These are phyloP conservation scores for Osmozyma mogii DNA, from an alignment of 805 yeast genomes.

Conservation along the genomic window DNA sequence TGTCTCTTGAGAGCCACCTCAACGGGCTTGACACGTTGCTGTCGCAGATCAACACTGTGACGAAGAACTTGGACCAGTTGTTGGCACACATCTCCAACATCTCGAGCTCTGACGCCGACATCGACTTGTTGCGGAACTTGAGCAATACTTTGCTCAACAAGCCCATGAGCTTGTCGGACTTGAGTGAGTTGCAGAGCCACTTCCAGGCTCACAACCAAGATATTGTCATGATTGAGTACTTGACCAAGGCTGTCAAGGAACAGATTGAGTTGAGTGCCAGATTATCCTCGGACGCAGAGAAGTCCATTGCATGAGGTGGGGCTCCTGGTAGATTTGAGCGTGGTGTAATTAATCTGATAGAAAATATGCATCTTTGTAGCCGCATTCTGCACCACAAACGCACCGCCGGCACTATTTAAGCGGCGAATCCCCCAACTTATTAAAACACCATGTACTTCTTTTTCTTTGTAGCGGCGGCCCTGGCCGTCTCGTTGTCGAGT, in stretches of 20 bases:
- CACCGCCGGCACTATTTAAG: too few species aligned
- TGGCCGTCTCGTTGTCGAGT: too few species aligned
- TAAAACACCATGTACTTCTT: too few species aligned
- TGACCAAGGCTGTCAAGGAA: conserved; percentile 76
- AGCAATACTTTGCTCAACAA: conserved; percentile 48
- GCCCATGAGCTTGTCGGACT: conserved; percentile 41
- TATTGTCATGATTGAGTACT: conserved; percentile 70
- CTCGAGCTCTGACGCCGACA: conserved; percentile 35
- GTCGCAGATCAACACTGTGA: conserved; percentile 38
- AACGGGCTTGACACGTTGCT: conserved; percentile 36
- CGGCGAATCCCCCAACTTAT: too few species aligned
- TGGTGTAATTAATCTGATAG: too few species aligned
- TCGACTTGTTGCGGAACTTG: conserved; percentile 59
- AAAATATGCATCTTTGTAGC: too few species aligned
- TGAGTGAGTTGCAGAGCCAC: conserved; percentile 47
- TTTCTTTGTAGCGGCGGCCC: too few species aligned
- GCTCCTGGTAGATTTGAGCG: too few species aligned
- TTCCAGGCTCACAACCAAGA: conserved; percentile 73
- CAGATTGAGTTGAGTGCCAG: conserved; percentile 76
- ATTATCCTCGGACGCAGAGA: conserved; percentile 43
- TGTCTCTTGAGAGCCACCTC: conserved; percentile 22
- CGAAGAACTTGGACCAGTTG: conserved; percentile 41
- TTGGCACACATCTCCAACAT: conserved; percentile 39
- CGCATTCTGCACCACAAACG: too few species aligned
- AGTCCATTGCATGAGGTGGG: too few species aligned